Conservation (phyloP, 1,284 basidiomycete species). For the Trichosporon asahii region DNA sequence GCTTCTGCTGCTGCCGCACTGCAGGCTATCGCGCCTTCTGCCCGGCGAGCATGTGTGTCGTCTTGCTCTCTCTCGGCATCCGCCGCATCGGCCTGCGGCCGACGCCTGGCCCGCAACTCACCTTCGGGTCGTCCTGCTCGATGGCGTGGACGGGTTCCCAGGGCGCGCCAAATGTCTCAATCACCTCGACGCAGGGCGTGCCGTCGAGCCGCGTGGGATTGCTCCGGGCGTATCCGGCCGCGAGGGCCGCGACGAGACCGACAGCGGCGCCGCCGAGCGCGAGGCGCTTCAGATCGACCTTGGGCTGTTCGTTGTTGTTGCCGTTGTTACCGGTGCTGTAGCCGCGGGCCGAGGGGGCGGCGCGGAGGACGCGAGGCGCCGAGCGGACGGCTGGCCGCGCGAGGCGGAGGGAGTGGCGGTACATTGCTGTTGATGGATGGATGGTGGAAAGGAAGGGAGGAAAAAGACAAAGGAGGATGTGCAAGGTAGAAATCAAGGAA, state of each 20-base stretch:
- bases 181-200: constrained; percentile 31
- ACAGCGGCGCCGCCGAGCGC: constrained; percentile 15
- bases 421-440: background rate
- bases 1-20: too few relatives aligned
- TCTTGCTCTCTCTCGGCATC: too few relatives aligned
- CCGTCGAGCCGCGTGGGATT: constrained; percentile 28
- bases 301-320: background rate
- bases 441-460: background rate
- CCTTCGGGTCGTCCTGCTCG: constrained; percentile 48
- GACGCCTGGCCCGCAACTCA: constrained; percentile 25
- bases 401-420: background rate
- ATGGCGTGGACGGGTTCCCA: constrained; percentile 43
- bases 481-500: background rate
- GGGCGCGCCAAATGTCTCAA: constrained; percentile 35
- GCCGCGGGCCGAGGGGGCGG: constrained; percentile 9
- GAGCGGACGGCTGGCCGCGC: background rate
- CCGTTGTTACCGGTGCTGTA: background rate
- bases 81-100: too few relatives aligned
- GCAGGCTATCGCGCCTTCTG: too few relatives aligned
- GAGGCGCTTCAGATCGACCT: constrained; percentile 7
- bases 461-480: background rate
- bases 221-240: constrained; percentile 13
- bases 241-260: constrained; percentile 17
- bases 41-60: background rate
- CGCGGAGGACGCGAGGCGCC: constrained; percentile 6